These are phyloP conservation scores for Colletotrichum chlorophyti DNA, from an alignment of 2,329 filamentous ascomycete species.

Conservation along the genomic window DNA sequence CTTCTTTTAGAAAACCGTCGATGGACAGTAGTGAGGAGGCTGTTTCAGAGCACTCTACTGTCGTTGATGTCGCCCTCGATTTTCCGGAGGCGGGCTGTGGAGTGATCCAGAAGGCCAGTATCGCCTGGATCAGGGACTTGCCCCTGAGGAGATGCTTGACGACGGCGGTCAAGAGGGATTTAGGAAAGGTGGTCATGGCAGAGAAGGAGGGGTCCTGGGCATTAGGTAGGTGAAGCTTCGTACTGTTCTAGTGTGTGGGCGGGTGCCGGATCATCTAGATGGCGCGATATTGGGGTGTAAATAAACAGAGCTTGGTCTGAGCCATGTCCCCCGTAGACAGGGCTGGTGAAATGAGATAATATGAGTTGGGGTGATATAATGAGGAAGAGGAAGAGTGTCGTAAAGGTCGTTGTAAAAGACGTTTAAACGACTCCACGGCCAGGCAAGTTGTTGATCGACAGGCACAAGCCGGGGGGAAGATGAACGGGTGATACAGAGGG, in stretches of 20 bases:
- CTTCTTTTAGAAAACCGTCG: conserved; percentile 63
- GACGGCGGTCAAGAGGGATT: conserved; percentile 59
- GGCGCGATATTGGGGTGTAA: conserved; percentile 26
- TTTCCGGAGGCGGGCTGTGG: conserved; percentile 19
- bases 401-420: conserved; percentile 18
- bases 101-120: conserved; percentile 44
- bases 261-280: conserved; percentile 29
- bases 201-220: conserved; percentile 58
- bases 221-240: too few relatives aligned
- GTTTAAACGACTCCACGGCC: conserved; percentile 24
- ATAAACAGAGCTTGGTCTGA: conserved; percentile 18
- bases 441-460: conserved; percentile 21
- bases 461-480: conserved; percentile 6
- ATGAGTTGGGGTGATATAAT: conserved; percentile 4
- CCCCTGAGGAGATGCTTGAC: conserved; percentile 65
- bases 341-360: background rate
- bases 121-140: conserved; percentile 64
- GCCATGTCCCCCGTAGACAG: conserved; percentile 24
- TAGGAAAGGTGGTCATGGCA: conserved; percentile 64
- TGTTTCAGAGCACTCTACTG: conserved; percentile 24
- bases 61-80: background rate
- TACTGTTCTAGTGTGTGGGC: background rate
- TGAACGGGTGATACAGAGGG: background rate
- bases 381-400: conserved; percentile 12
- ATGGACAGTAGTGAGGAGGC: conserved; percentile 38